Evolutionary conservation across 2,329 filamentous ascomycete species (phyloP).

Genomic region (Neurospora sp.): DNA sequence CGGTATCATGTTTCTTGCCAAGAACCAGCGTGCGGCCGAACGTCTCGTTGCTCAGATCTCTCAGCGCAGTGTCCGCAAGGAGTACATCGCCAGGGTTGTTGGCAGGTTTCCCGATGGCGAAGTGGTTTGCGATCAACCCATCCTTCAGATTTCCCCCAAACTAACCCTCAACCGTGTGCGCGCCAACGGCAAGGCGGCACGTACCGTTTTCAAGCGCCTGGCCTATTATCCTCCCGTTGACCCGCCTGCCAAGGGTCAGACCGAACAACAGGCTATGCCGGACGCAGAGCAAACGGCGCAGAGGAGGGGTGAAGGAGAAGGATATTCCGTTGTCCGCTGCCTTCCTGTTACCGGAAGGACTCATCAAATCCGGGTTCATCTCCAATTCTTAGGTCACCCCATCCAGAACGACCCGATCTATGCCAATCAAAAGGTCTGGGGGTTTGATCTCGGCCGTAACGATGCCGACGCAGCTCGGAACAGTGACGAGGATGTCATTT

Average conservation of each 20-base stretch:
- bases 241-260: constrained; percentile 1
- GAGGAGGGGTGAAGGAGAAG: constrained; percentile 45
- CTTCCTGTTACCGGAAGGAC: constrained; percentile 88
- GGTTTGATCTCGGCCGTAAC: constrained; percentile 60
- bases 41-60: constrained; percentile 66
- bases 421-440: constrained; percentile 88
- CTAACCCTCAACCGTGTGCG: constrained; percentile 89
- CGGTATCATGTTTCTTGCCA: constrained; percentile 96
- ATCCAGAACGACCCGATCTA: constrained; percentile 98
- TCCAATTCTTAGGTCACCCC: constrained; percentile 89
- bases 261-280: constrained; percentile 9
- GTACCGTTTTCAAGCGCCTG: constrained; percentile 81
- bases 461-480: constrained; percentile 57
- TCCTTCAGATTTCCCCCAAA: constrained; percentile 89
- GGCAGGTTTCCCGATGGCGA: constrained; percentile 89
- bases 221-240: constrained; percentile 69
- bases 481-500: constrained; percentile 83
- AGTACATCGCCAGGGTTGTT: constrained; percentile 86
- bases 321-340: constrained; percentile 92
- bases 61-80: constrained; percentile 77
- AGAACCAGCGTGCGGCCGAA: constrained; percentile 71
- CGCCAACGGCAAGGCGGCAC: constrained; percentile 80
- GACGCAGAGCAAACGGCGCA: constrained; percentile 4
- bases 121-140: constrained; percentile 84
- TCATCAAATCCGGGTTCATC: constrained; percentile 87